These are phyloP conservation scores for Monilinia polystroma DNA, from an alignment of 2,329 filamentous ascomycete species.

Conservation along the genomic window DNA sequence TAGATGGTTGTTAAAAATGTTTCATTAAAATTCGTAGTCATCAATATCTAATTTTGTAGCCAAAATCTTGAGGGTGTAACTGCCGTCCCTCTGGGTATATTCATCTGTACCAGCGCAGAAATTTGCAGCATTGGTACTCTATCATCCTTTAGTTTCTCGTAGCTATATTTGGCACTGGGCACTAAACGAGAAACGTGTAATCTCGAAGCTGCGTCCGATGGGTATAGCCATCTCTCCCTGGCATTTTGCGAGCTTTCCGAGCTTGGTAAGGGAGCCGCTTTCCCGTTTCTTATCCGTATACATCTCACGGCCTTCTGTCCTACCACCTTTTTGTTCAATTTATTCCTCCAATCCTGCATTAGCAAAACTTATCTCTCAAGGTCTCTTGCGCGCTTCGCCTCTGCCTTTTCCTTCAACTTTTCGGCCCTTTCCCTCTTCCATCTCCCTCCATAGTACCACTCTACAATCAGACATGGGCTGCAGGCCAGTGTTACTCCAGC, in stretches of 20 bases:
- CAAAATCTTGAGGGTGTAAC: neutral
- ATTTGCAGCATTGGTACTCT: neutral
- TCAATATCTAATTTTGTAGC: neutral
- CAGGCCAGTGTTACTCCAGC: slow-evolving; percentile 5
- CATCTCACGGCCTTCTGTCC: neutral
- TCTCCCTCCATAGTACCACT: slow-evolving; percentile 21
- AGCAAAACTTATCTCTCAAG: neutral
- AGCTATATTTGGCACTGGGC: neutral
- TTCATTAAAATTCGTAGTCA: neutral
- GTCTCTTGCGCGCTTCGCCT: slow-evolving; percentile 12
- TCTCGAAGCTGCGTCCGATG: neutral
- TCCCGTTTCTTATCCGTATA: neutral
- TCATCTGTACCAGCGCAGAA: neutral
- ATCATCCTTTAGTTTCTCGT: neutral
- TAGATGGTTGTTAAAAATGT: neutral
- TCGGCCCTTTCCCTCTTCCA: slow-evolving; percentile 19
- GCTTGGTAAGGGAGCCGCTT: neutral
- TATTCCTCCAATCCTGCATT: neutral
- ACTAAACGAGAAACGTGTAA: neutral
- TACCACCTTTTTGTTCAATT: neutral
- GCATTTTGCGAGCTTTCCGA: neutral
- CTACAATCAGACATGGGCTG: slow-evolving; percentile 14
- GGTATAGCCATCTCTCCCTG: neutral
- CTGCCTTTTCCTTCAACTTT: slow-evolving; percentile 5
- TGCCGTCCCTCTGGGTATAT: neutral